Evolutionary conservation across 768 basidiomycete species (phyloP), one percentile per base, ranked within the genome.

Genomic region (Agaricus sinodeliciosus): DNA sequence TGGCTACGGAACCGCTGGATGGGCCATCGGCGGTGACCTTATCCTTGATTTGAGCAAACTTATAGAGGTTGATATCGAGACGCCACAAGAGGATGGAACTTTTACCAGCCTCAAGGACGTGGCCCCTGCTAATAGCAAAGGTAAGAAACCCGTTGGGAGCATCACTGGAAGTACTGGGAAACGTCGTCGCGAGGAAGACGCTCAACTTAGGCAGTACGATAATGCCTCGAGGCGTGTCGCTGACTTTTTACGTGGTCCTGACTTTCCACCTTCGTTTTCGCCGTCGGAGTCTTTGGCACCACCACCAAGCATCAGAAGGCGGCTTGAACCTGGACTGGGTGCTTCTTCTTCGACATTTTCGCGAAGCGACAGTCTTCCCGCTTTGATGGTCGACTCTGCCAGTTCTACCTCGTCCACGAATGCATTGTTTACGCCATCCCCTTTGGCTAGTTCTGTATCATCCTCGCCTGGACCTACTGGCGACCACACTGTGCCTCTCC

Each of bases 1-100:
- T 22, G 94, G 94, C 0, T 94, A 88, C 63, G 94, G 92, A 5
- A 94, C 89, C 1, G 90, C 85, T 9, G 93, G 91, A 1, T 92
- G 91, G 87, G 81, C 90, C 43, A 80, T 94, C 49, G 83, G 82
- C 13, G 94, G 94, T 35, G 86, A 94, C 60, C 73, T 95, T 52
- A 83, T 95, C 62, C 67, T 94, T 58, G 94, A 95, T 69, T 68
- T 95, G 44, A 79, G 76, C 60, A 79, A 76, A 59, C 69, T 96
- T 46, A 72, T 73, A 48, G 83, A 85, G 35, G 72, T 88, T 36
- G 78, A 82, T 28, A 82, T 92, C 49, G 87, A 88, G 62, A 60
- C 73, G 6, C 86, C 87, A 15, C 68, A 64, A 11, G 61, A 57
- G 9, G 76, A 76, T 40, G 80, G 75, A 12, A 73, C 77, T 4